Conservation (phyloP, 306 rosid species). For the Abrus pulchellus region DNA sequence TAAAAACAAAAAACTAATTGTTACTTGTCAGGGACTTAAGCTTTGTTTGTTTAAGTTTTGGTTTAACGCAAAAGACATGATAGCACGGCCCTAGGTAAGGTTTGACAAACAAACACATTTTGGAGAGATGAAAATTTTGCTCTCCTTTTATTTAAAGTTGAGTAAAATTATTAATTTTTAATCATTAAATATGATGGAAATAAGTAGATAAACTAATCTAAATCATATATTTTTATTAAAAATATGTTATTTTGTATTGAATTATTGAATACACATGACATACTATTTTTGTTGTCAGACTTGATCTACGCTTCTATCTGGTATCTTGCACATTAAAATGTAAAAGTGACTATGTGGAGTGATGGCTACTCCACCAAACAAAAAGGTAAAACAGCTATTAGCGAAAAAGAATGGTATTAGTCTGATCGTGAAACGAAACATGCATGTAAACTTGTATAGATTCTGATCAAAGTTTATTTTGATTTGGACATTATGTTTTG, state of each 20-base stretch:
- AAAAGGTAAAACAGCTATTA: slow-evolving; percentile 7
- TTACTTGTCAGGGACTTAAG: not conserved
- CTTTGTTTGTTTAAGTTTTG: not conserved
- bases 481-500: no score
- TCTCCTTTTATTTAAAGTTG: no score
- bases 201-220: no score
- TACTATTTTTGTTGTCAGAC: no score
- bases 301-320: slow-evolving; percentile 46
- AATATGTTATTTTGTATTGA: no score
- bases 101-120: not conserved
- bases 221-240: no score
- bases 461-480: not conserved
- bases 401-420: slow-evolving; percentile 25
- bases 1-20: not conserved
- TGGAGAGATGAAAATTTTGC: not conserved
- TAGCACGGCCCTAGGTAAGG: not conserved
- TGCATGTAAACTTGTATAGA: not conserved
- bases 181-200: no score
- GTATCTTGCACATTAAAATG: slow-evolving; percentile 51
- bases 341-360: slow-evolving; percentile 21
- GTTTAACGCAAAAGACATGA: not conserved
- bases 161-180: no score
- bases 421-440: not conserved
- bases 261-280: no score
- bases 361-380: slow-evolving; percentile 5